Base-by-base conservation (phyloP, 805 yeast genomes). In the Cyberlindnera maritima region DNA sequence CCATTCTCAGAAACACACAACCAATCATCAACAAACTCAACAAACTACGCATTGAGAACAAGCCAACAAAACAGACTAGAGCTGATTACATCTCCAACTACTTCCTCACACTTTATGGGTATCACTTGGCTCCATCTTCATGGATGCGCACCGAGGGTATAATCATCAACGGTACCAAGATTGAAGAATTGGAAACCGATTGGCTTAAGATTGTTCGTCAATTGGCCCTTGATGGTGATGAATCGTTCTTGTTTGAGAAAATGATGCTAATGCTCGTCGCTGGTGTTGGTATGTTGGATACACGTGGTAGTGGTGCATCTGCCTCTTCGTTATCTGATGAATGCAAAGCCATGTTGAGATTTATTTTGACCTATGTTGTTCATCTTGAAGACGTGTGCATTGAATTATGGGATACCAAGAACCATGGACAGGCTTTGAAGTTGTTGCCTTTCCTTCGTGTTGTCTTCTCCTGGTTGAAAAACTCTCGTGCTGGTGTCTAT, bases 391-490 rank as follows among this genome's bases (percentile, higher is more conserved):
- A 61, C 13, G 49, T 61, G 10, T 60, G 67, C 23, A 53, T 69
- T n/a, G 57, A 61, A n/a, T 54, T 58, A 9, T 66, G 66, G 64
- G 56, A 54, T 11, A 43, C 54, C 14, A 36, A 41, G 17, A 55
- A 60, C 13, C 48, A 53, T 2, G 47, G 29, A 17, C 59, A 41
- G 36, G 40, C 48, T 44, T 32, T 43, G 48, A 59, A 39, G 50
- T 52, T 61, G 29, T 62, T 66, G 54, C 79, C 69, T 42, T 60
- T 65, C 39, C 39, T 79, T 0, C 69, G 91, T 55, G 63, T 84
- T 10, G 59, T 77, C 36, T 67, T 78, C 20, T 74, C 77, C 46
- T 84, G 88, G 88, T 57, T 83, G 21, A 77, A 73, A 51, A 74
- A 75, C 37, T 71, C 79, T 46, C 74, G 72, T 48, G 53, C 67